Conservation (phyloP, 257 asterid species). For the Jacaranda mimosifolia region DNA sequence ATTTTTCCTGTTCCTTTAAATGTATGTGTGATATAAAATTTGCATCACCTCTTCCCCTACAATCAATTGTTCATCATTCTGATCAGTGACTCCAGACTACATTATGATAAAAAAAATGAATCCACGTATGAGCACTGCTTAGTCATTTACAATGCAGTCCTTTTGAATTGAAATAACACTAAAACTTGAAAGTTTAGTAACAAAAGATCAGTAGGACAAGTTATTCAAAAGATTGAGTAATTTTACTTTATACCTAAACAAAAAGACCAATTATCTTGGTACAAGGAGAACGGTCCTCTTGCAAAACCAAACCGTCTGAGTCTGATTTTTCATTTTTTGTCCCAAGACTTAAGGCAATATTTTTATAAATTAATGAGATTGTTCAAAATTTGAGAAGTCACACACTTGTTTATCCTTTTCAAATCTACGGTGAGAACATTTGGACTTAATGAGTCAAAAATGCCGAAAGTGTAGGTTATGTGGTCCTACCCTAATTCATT, state of each 20-base stretch:
- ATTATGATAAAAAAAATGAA: no score
- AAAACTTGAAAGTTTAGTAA: neutral
- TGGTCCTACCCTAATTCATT: neutral
- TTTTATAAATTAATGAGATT: constrained; percentile 3
- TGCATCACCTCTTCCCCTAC: no score
- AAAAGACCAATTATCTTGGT: neutral
- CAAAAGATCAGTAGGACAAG: neutral
- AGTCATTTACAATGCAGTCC: no score
- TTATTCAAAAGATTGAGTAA: neutral
- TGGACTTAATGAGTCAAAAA: constrained; percentile 34
- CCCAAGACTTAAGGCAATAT: neutral
- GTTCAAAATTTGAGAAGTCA: neutral
- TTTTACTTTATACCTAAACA: neutral
- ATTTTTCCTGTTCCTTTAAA: no score
- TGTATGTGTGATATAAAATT: no score
- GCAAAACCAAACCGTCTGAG: neutral
- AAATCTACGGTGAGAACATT: constrained; percentile 12
- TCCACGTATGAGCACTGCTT: no score
- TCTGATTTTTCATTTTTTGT: neutral
- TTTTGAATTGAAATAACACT: no score
- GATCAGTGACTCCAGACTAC: no score
- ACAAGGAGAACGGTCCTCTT: neutral
- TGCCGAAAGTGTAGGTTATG: neutral
- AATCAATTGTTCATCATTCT: no score
- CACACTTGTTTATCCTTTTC: no score